Conservation (phyloP, 108 stramenopile species). For the Stephanodiscus minutulus region DNA sequence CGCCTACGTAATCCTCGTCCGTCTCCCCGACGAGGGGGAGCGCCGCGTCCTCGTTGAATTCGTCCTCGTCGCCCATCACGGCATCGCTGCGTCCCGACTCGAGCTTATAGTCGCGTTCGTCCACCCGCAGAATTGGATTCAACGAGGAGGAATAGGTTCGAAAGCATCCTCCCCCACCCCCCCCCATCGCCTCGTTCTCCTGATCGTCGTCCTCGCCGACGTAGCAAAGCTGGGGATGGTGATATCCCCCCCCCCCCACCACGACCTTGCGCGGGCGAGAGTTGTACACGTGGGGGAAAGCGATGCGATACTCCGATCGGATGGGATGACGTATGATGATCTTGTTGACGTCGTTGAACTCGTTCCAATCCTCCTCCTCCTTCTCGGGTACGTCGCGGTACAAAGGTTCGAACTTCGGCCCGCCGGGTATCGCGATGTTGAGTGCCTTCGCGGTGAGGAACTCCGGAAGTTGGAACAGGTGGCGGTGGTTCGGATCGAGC, state of each 20-base stretch:
- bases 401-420: conserved; percentile 99
- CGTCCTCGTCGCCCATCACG: conserved; percentile 63
- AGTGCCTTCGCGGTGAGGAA: conserved; percentile 99
- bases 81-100: conserved; percentile 50
- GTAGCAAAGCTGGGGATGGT: conserved; percentile 91
- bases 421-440: conserved; percentile 98
- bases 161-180: conserved; percentile 59
- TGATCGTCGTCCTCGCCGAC: conserved; percentile 84
- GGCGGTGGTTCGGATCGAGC: conserved; percentile 87
- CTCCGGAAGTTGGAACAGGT: conserved; percentile 93
- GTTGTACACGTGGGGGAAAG: conserved; percentile 98
- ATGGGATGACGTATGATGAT: conserved; percentile 97
- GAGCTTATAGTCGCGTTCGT: conserved; percentile 40
- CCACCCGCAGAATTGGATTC: conserved; percentile 93
- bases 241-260: conserved; percentile 81
- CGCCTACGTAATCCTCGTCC: conserved; percentile 64
- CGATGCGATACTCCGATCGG: conserved; percentile 97
- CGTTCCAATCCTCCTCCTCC: conserved; percentile 99
- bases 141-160: conserved; percentile 71
- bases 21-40: conserved; percentile 84
- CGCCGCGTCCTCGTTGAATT: conserved; percentile 73
- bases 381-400: conserved; percentile 92
- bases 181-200: conserved; percentile 56
- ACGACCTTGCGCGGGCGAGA: conserved; percentile 93
- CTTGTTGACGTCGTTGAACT: conserved; percentile 99